These are phyloP conservation scores for Globisporangium uncinulatum DNA, from an alignment of 352 stramenopile genomes.

Conservation along the genomic window DNA sequence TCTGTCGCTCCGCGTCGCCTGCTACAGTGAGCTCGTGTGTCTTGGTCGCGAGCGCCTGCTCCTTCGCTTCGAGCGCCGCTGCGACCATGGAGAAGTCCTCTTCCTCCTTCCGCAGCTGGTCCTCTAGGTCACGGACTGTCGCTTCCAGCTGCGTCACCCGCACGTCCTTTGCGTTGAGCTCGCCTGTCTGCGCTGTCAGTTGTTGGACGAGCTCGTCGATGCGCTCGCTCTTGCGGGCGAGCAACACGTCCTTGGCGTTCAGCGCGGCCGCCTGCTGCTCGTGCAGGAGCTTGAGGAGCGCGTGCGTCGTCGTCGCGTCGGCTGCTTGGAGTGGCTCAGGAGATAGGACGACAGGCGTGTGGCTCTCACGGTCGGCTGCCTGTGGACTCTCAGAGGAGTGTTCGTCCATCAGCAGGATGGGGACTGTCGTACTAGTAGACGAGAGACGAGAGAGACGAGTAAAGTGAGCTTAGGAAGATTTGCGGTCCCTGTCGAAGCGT, in stretches of 20 bases:
- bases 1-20: slow-evolving; percentile 26
- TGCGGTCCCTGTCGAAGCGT: no score
- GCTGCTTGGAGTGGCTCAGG: no score
- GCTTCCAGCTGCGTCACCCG: slow-evolving; percentile 16
- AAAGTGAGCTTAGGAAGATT: no score
- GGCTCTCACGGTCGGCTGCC: no score
- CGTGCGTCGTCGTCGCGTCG: slow-evolving; percentile 18
- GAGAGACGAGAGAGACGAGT: no score
- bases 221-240: slow-evolving; percentile 50
- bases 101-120: slow-evolving; percentile 57
- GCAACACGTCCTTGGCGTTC: slow-evolving; percentile 62
- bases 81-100: slow-evolving; percentile 60
- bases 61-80: slow-evolving; percentile 43
- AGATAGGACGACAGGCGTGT: no score
- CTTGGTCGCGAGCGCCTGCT: slow-evolving; percentile 34
- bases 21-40: slow-evolving; percentile 23
- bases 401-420: no score
- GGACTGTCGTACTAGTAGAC: no score
- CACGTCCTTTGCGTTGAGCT: slow-evolving; percentile 13
- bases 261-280: slow-evolving; percentile 60
- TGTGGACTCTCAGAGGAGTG: no score
- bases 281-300: slow-evolving; percentile 41
- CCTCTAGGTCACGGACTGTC: slow-evolving; percentile 29
- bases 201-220: slow-evolving; percentile 54
- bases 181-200: slow-evolving; percentile 19